phyloP scores from a whole-genome alignment of 306 rosid species.

The Prunus padus region DNA sequence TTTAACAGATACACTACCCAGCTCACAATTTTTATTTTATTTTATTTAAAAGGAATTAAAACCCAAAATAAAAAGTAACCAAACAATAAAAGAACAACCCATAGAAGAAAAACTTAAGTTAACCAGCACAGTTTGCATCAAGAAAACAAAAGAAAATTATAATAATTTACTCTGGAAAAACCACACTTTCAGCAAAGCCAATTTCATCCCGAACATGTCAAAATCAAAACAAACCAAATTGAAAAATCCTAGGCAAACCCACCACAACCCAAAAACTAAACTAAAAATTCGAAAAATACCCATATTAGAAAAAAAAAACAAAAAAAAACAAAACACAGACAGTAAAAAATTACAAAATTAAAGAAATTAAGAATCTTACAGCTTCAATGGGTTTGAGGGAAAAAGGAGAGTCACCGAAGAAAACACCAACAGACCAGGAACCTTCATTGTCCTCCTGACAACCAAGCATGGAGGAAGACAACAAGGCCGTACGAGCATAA shows the following conservation, averaged over 20 bases:
- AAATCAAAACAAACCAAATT: not conserved
- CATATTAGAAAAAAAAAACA: not conserved
- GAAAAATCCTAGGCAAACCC: not conserved
- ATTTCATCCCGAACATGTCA: not conserved
- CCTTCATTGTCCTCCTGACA: slow-evolving; percentile 97
- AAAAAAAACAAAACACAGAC: not conserved
- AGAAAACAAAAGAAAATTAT: not conserved
- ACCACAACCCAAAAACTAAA: not conserved
- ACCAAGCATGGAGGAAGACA: slow-evolving; percentile 37
- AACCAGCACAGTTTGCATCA: not conserved
- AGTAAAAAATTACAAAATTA: too few relatives aligned
- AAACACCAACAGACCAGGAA: slow-evolving; percentile 94
- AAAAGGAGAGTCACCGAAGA: slow-evolving; percentile 85
- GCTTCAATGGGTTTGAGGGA: slow-evolving; percentile 81
- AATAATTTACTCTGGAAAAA: not conserved
- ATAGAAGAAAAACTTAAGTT: not conserved
- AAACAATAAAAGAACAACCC: not conserved
- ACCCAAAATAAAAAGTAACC: not conserved
- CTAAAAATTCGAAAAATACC: not conserved
- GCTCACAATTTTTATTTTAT: not conserved
- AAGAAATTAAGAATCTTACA: slow-evolving; percentile 38
- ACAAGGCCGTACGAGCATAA: slow-evolving; percentile 34
- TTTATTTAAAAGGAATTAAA: not conserved
- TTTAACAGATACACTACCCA: slow-evolving; percentile 2
- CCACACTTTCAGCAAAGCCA: not conserved